Evolutionary conservation across 164 flowering plant species (phyloP), one percentile per base, ranked within the genome.

Genomic region (Buxus sempervirens): DNA sequence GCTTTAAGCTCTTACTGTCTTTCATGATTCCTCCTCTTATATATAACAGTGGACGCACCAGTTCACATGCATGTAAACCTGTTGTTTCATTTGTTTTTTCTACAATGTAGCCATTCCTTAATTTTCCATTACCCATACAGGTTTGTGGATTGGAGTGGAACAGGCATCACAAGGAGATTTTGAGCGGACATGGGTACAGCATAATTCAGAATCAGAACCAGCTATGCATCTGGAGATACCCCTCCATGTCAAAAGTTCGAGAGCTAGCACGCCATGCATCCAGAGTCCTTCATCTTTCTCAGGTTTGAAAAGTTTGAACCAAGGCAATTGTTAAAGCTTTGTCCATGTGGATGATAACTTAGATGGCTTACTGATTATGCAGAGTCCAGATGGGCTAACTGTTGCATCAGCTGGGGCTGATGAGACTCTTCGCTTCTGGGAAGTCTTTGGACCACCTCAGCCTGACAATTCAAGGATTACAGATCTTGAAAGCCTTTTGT

Each of bases 301-400:
- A 85, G 87, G 87, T 83, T 27, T 55, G 76, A 32, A 14, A 21
- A 68, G 5, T 49, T 21, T 65, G 32, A 65, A 54, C 19, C 51
- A 19, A 3, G 38, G 38, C 38, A 32, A 32, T 3, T 32, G 7
- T 32, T 7, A 32, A 32, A 45, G 25, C 32, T 21, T 38, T n/a
- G 54, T 32, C 26, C 27, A 56, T 62, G 49, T 54, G 45, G 23
- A 16, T 18, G 23, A 23, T 63, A 5, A 53, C 24, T 24, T 32
- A 19, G 36, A 42, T 60, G 14, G 25, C 27, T 69, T 0, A 41
- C 69, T 55, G 55, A 15, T 60, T 53, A 64, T 72, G 75, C 82
- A 85, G 85, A 83, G 82, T 68, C 87, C 90, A 53, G 87, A 84
- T 81, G 90, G 85, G 41, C 58, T 68, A 41, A 81, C 83, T 45